Evolutionary conservation across 164 flowering plant genomes (phyloP).

Genomic region (Kalanchoe fedtschenkoi): DNA sequence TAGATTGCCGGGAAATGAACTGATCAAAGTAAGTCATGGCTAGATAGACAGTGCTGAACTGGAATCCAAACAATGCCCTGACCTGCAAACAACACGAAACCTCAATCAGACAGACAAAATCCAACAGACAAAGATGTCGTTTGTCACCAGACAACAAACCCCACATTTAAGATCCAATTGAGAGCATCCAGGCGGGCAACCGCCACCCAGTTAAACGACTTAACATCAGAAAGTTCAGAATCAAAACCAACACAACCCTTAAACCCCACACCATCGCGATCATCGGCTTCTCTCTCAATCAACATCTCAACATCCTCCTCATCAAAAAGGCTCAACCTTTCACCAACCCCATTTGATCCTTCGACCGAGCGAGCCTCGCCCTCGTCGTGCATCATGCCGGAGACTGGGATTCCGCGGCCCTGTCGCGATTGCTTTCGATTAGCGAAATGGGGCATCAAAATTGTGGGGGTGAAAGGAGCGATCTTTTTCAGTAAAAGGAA

Average conservation of each 20-base stretch:
- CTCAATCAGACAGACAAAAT: constrained; percentile 1
- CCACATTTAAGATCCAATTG: constrained; percentile 2
- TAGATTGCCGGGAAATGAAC: background rate
- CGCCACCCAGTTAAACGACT: background rate
- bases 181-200: constrained; percentile 3
- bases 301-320: constrained; percentile 3
- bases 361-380: background rate
- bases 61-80: constrained; percentile 1
- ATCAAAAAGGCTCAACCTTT: background rate
- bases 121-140: background rate
- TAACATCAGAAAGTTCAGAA: background rate
- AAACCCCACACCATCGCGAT: background rate
- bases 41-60: background rate
- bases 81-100: background rate
- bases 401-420: background rate
- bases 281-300: background rate
- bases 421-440: background rate
- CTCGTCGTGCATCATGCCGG: background rate
- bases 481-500: background rate
- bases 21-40: constrained; percentile 2
- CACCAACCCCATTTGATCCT: background rate
- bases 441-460: background rate
- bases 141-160: background rate
- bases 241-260: constrained; percentile 4
- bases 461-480: no score